These are phyloP conservation scores for Penicillium griseofulvum DNA, from an alignment of 2,329 filamentous ascomycete genomes.

Conservation along the genomic window DNA sequence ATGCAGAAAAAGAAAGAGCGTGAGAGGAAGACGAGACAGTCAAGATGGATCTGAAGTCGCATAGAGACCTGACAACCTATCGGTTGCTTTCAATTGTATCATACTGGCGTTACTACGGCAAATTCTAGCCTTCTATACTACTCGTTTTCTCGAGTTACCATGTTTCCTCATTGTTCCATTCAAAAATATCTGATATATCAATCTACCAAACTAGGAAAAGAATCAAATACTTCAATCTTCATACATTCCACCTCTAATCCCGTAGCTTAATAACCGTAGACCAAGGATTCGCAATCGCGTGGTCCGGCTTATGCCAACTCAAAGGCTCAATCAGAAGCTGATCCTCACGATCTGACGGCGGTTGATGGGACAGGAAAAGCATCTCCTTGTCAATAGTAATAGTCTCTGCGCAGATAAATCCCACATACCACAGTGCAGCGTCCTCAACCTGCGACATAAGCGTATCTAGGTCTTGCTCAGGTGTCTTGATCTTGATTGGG, in stretches of 20 bases:
- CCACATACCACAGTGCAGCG: background rate
- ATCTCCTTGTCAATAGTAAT: background rate
- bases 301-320: background rate
- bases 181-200: background rate
- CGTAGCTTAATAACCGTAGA: background rate
- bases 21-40: conserved; percentile 14
- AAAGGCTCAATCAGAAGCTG: background rate
- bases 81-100: background rate
- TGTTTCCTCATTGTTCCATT: background rate
- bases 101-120: conserved; percentile 3
- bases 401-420: background rate
- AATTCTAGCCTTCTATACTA: background rate
- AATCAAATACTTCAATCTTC: background rate
- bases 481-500: background rate
- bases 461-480: background rate
- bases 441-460: background rate
- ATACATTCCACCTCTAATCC: background rate
- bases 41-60: conserved; percentile 14
- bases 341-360: background rate
- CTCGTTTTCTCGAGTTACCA: background rate
- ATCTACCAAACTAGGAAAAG: background rate
- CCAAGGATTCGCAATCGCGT: background rate
- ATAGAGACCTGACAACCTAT: background rate
- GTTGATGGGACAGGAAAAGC: background rate
- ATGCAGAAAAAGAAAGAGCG: conserved; percentile 16